phyloP scores from a whole-genome alignment of 306 rosid genomes.

The Luffa acutangula region DNA sequence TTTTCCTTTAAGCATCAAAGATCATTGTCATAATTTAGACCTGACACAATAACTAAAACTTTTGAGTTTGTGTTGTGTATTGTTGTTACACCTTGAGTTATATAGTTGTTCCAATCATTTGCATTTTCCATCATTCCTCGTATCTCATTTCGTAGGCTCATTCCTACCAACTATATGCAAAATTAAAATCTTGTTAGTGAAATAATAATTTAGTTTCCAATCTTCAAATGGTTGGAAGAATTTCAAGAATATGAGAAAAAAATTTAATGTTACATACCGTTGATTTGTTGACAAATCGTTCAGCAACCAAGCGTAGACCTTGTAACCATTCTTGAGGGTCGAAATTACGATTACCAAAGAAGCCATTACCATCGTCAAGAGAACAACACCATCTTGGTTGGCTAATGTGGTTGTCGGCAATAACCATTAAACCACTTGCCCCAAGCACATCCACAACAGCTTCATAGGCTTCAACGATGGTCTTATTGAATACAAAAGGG shows the following conservation, averaged over 20 bases:
- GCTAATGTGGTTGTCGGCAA: slow-evolving; percentile 46
- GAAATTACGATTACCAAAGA: slow-evolving; percentile 37
- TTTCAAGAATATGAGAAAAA: too few relatives aligned
- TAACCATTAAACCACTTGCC: slow-evolving; percentile 18
- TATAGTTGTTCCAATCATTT: too few relatives aligned
- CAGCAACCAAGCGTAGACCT: slow-evolving; percentile 21
- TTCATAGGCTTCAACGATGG: too few relatives aligned
- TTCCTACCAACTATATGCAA: slow-evolving; percentile 20
- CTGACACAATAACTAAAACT: slow-evolving; percentile 20
- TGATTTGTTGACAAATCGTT: slow-evolving; percentile 15
- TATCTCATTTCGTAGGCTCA: slow-evolving; percentile 22
- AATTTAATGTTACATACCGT: neutral
- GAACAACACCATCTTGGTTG: slow-evolving; percentile 37
- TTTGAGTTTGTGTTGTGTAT: slow-evolving; percentile 23
- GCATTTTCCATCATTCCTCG: too few relatives aligned
- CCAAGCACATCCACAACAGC: too few relatives aligned
- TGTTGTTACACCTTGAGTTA: slow-evolving; percentile 23
- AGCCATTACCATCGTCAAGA: slow-evolving; percentile 25
- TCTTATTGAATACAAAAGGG: too few relatives aligned
- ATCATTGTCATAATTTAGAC: slow-evolving; percentile 24
- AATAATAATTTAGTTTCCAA: neutral
- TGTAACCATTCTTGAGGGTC: slow-evolving; percentile 5
- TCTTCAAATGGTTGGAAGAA: neutral
- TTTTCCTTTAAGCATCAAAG: slow-evolving; percentile 16
- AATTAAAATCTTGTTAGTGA: neutral